Percentiles rank a stretch among this genome's conserved stretches.
phyloP scores from a whole-genome alignment of 2,329 filamentous ascomycete species.

The Phaeosphaeria sp. region DNA sequence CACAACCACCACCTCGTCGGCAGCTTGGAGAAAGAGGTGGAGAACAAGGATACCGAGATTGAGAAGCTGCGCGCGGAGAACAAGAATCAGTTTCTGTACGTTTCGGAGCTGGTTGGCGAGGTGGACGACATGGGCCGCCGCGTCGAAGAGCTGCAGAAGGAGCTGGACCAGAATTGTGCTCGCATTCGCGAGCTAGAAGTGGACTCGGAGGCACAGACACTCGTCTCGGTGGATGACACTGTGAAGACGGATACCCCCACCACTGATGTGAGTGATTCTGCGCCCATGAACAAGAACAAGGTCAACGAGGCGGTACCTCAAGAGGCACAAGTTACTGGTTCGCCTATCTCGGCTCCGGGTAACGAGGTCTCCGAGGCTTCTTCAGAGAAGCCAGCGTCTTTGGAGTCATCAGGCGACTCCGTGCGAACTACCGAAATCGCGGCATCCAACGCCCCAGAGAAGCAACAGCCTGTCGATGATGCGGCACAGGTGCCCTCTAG shows the following conservation, averaged over 20 bases:
- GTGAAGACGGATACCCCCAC: not conserved
- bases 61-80: constrained; percentile 11
- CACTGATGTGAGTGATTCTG: not conserved
- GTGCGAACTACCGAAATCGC: no score
- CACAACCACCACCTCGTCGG: constrained; percentile 9
- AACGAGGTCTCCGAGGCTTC: not conserved
- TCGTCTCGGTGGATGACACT: not conserved
- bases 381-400: not conserved
- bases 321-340: not conserved
- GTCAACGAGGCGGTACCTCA: not conserved
- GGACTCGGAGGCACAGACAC: not conserved
- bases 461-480: not conserved
- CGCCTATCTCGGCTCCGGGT: not conserved
- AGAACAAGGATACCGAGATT: constrained; percentile 4
- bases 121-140: constrained; percentile 23
- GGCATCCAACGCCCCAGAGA: not conserved
- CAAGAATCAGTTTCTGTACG: constrained; percentile 10
- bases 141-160: constrained; percentile 15
- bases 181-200: constrained; percentile 16
- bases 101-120: constrained; percentile 22
- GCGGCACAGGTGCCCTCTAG: not conserved
- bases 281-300: not conserved
- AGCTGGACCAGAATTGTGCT: constrained; percentile 14
- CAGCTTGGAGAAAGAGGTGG: constrained; percentile 4
- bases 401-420: no score